Percentiles rank a stretch among this genome's conserved stretches.
phyloP scores from a whole-genome alignment of 2,329 filamentous ascomycete genomes.

The Botrytis pseudocinerea region DNA sequence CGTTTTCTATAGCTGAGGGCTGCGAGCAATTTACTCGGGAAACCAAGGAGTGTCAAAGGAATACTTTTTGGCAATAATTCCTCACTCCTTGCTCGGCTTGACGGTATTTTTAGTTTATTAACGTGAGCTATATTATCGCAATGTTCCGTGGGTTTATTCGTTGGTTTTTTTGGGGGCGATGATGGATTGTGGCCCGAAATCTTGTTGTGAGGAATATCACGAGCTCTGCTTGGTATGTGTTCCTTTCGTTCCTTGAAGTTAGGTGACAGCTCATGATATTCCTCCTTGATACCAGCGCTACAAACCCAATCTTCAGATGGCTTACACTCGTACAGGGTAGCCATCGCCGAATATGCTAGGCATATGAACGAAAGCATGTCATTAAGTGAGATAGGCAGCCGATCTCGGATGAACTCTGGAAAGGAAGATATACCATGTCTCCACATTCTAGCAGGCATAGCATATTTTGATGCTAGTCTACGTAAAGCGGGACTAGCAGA shows the following conservation, averaged over 20 bases:
- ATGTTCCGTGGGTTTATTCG: too few relatives aligned
- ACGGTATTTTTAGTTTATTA: too few relatives aligned
- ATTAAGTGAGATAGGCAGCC: conserved; percentile 74
- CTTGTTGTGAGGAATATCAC: too few relatives aligned
- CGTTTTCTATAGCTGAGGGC: background rate
- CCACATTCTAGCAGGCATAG: conserved; percentile 95
- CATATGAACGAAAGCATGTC: conserved; percentile 93
- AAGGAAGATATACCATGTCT: conserved; percentile 85
- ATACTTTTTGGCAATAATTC: too few relatives aligned
- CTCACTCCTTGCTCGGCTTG: too few relatives aligned
- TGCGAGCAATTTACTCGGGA: background rate
- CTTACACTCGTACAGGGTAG: conserved; percentile 67
- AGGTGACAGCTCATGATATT: conserved; percentile 31
- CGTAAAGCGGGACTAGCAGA: conserved; percentile 68
- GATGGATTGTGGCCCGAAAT: too few relatives aligned
- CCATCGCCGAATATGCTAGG: conserved; percentile 88
- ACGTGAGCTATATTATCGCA: too few relatives aligned
- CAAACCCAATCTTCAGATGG: conserved; percentile 27
- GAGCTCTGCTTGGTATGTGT: conserved; percentile 28
- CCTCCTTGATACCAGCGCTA: conserved; percentile 34
- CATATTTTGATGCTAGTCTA: conserved; percentile 74
- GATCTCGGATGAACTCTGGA: conserved; percentile 71
- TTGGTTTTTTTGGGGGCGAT: too few relatives aligned
- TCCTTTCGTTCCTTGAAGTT: conserved; percentile 34
- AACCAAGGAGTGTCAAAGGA: background rate